These are phyloP conservation scores for Forsythia suspensa DNA, from an alignment of 257 asterid genomes.

Conservation along the genomic window DNA sequence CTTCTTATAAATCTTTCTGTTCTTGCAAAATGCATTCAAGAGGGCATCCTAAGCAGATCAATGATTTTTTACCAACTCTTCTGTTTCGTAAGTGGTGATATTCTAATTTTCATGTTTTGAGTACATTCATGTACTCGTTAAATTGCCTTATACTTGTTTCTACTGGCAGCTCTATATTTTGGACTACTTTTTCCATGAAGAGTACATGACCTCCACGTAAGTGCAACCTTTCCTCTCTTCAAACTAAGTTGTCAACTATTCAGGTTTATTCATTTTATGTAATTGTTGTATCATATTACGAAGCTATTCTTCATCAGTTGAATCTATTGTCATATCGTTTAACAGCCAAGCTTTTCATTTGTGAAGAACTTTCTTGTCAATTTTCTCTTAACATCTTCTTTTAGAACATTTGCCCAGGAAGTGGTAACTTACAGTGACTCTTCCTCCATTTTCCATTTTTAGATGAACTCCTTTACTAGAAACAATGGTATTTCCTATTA, in stretches of 20 bases:
- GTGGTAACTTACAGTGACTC: neutral
- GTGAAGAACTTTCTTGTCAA: neutral
- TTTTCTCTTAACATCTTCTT: neutral
- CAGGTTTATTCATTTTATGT: neutral
- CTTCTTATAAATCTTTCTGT: slow-evolving; percentile 94
- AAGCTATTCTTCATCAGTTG: neutral
- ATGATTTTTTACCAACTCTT: slow-evolving; percentile 89
- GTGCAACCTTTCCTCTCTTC: slow-evolving; percentile 29
- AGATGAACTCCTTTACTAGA: neutral
- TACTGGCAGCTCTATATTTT: slow-evolving; percentile 75
- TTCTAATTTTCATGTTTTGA: slow-evolving; percentile 11
- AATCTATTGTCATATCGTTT: neutral
- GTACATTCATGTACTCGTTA: slow-evolving; percentile 9
- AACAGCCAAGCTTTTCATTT: neutral
- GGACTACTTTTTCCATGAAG: slow-evolving; percentile 89
- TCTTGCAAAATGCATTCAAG: slow-evolving; percentile 71
- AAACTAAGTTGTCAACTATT: slow-evolving; percentile 11
- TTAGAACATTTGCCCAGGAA: neutral
- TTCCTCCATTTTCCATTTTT: neutral
- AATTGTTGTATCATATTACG: neutral
- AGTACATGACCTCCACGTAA: slow-evolving; percentile 99
- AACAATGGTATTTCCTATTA: neutral
- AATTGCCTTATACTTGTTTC: slow-evolving; percentile 16
- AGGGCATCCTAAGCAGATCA: slow-evolving; percentile 59
- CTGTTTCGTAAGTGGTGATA: slow-evolving; percentile 57